phyloP scores from a whole-genome alignment of 129 eudicot genomes.

The Flaveria linearis region DNA sequence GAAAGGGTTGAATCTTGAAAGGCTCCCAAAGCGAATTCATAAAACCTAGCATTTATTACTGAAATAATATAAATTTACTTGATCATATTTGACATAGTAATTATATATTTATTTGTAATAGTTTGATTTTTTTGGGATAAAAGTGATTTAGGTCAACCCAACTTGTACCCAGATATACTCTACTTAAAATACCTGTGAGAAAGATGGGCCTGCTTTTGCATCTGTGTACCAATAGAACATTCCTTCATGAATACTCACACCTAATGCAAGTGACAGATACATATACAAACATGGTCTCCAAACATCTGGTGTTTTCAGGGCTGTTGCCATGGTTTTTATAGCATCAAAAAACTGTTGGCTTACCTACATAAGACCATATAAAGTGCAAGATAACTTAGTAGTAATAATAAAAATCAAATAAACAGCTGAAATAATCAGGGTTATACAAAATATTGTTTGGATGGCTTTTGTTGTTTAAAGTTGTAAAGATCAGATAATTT shows the following conservation, averaged over 20 bases:
- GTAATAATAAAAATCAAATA: not conserved
- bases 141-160: not conserved
- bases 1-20: not conserved
- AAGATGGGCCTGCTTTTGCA: slow-evolving; percentile 69
- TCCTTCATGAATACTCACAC: slow-evolving; percentile 79
- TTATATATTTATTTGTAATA: not conserved
- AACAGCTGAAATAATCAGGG: not conserved
- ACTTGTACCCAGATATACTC: not conserved
- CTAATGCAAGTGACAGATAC: slow-evolving; percentile 81
- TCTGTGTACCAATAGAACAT: slow-evolving; percentile 97
- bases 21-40: too few species aligned
- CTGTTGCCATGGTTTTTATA: slow-evolving; percentile 65
- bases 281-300: slow-evolving; percentile 96
- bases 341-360: slow-evolving; percentile 70
- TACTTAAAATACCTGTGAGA: slow-evolving; percentile 66
- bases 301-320: slow-evolving; percentile 67
- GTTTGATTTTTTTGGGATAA: not conserved
- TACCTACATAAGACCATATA: slow-evolving; percentile 43
- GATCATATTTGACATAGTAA: not conserved
- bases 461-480: not conserved
- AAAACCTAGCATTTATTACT: not conserved
- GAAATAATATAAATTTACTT: not conserved
- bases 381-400: not conserved
- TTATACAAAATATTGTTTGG: not conserved
- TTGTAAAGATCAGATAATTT: not conserved